Base-by-base conservation (phyloP, 805 yeast genomes). In the Zygosaccharomyces lentus region DNA sequence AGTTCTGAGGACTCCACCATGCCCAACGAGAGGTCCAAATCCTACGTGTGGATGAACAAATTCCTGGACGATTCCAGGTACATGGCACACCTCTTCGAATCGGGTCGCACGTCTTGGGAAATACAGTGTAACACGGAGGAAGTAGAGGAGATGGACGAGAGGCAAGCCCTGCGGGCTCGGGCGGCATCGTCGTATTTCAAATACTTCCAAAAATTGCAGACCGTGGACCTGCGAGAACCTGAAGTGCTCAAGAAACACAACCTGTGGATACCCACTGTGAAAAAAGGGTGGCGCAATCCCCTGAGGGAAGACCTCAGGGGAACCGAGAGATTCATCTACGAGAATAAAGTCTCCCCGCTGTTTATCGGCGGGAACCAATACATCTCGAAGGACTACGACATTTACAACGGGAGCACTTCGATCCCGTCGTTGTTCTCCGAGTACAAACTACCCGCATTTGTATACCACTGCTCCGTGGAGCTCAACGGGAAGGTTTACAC, bases 391-490 rank as follows among this genome's bases (percentile, higher is more conserved):
- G 49, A 51, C 12, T 51, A 55, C 42, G 65, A 61, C 43, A 41
- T 53, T 1, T 58, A 54, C 43, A 52, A 54, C 9, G 66, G 69
- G 9, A 48, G 61, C 23, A 51, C 62, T 1, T 47, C 50, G 5
- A 47, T 58, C 10, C 57, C 62, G 4, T 60, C 65, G 0, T 38
- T 72, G 0, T 62, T 76, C 41, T 70, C 77, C 1, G 67, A 62
- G 25, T 56, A 51, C 5, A 66, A 68, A n/a, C 43, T 73, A 1
- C 77, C 80, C 3, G 61, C 75, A 0, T 52, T 76, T 15, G 56
- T 67, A 0, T 73, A 74, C 51, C 80, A 78, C 49, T 59, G 74
- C 4, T 48, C 75, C 0, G 66, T 69, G n/a, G 69, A 67, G 9
- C 46, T 71, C 43, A 60, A 65, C 17, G 70, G 66, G 15, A 62